Evolutionary conservation across 2,329 filamentous ascomycete species (phyloP).

Genomic region (Trichoderma sp.): DNA sequence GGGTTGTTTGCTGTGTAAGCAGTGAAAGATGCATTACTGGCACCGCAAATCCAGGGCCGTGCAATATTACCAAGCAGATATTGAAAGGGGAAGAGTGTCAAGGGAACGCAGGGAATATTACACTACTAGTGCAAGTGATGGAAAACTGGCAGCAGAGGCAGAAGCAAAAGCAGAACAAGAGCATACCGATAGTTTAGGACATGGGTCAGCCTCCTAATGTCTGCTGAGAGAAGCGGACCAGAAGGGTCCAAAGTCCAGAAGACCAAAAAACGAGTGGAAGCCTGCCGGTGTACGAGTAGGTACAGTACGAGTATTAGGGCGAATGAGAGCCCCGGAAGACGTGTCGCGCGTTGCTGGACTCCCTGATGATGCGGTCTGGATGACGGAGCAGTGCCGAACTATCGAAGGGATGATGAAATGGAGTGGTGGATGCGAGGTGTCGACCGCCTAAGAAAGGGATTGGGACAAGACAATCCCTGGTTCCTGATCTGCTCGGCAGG

Average conservation of each 20-base stretch:
- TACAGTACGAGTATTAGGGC: background rate
- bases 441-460: slow-evolving; percentile 16
- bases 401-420: slow-evolving; percentile 14
- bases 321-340: background rate
- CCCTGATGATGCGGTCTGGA: slow-evolving; percentile 3
- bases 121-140: background rate
- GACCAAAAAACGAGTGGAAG: slow-evolving; percentile 7
- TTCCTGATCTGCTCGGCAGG: slow-evolving; percentile 18
- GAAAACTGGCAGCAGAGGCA: background rate
- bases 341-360: slow-evolving; percentile 8
- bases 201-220: slow-evolving; percentile 16
- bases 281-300: background rate
- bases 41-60: background rate
- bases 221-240: background rate
- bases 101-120: background rate
- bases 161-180: background rate
- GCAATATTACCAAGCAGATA: background rate
- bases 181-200: slow-evolving; percentile 19
- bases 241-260: slow-evolving; percentile 3
- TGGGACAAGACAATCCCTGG: slow-evolving; percentile 4
- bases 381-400: slow-evolving; percentile 2
- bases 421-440: slow-evolving; percentile 10
- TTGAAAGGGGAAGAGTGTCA: background rate
- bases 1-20: background rate
- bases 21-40: slow-evolving; percentile 9